A percentile compares a stretch with the other conserved stretches of the same genome.
These are phyloP conservation scores for Beverwykella pulmonaria DNA, from an alignment of 495 filamentous ascomycete genomes.

Conservation along the genomic window DNA sequence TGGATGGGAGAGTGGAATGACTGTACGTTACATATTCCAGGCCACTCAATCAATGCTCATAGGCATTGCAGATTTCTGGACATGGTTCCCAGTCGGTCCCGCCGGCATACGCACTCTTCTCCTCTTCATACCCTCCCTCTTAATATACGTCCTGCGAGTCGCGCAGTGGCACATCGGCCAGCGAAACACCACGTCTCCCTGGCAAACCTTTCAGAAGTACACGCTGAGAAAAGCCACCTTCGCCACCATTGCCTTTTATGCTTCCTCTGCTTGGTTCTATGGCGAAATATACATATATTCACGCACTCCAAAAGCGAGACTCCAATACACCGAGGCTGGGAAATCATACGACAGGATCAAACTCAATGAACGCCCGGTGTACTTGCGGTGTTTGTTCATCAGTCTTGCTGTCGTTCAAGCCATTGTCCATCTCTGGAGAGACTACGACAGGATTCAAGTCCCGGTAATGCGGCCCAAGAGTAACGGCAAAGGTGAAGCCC, in stretches of 20 bases:
- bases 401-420: slow-evolving; percentile 71
- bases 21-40: slow-evolving; percentile 7
- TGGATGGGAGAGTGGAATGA: slow-evolving; percentile 68
- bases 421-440: slow-evolving; percentile 66
- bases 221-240: slow-evolving; percentile 49
- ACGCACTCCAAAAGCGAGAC: slow-evolving; percentile 59
- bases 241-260: slow-evolving; percentile 52
- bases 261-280: slow-evolving; percentile 76
- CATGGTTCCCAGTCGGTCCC: slow-evolving; percentile 79
- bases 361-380: slow-evolving; percentile 88
- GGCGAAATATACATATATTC: slow-evolving; percentile 83
- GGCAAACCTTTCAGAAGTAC: slow-evolving; percentile 61
- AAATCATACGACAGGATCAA: slow-evolving; percentile 68
- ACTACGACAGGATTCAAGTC: slow-evolving; percentile 72
- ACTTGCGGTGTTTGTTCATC: slow-evolving; percentile 71
- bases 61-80: slow-evolving; percentile 67
- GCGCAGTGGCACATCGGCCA: slow-evolving; percentile 76
- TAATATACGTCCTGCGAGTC: slow-evolving; percentile 81
- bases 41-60: not conserved
- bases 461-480: slow-evolving; percentile 49
- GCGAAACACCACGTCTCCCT: slow-evolving; percentile 69
- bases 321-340: slow-evolving; percentile 71
- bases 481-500: slow-evolving; percentile 51
- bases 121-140: slow-evolving; percentile 67
- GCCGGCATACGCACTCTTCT: slow-evolving; percentile 72